Evolutionary conservation across 2,329 filamentous ascomycete genomes (phyloP).

Genomic region (Fusarium continuum): DNA sequence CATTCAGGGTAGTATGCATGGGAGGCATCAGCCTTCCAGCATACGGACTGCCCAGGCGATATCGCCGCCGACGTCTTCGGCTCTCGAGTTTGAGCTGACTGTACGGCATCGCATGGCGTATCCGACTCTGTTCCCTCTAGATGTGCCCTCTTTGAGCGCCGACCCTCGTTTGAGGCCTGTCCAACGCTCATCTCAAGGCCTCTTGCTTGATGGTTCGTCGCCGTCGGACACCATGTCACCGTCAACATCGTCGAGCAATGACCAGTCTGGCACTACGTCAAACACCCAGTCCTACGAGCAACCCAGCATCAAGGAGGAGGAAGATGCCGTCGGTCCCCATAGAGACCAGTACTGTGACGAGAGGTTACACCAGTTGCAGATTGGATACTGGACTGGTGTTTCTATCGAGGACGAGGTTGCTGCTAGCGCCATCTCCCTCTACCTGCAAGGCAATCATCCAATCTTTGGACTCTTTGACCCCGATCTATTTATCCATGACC

Average conservation of each 20-base stretch:
- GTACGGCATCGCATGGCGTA: conserved; percentile 27
- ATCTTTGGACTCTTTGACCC: conserved; percentile 49
- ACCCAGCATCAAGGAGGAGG: neutral
- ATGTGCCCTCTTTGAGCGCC: conserved; percentile 7
- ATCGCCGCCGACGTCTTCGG: conserved; percentile 25
- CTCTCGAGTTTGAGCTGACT: conserved; percentile 35
- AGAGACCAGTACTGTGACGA: conserved; percentile 3
- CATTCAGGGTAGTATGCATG: conserved; percentile 23
- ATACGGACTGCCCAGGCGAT: conserved; percentile 11
- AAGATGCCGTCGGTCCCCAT: neutral
- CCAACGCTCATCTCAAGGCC: neutral
- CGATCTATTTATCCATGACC: conserved; percentile 46
- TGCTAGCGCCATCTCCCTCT: conserved; percentile 46
- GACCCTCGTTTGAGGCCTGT: conserved; percentile 7
- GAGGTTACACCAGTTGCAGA: conserved; percentile 15
- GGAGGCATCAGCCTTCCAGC: conserved; percentile 17
- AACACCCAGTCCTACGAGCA: neutral
- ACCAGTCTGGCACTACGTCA: conserved; percentile 10
- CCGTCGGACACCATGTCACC: conserved; percentile 23
- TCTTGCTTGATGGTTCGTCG: conserved; percentile 5
- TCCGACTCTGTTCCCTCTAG: conserved; percentile 21
- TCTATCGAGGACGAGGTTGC: conserved; percentile 43
- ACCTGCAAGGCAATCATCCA: conserved; percentile 48
- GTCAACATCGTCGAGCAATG: conserved; percentile 8
- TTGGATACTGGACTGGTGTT: conserved; percentile 48